Conservation (phyloP, 2,329 filamentous ascomycete genomes). For the Calonectria crousiana region DNA sequence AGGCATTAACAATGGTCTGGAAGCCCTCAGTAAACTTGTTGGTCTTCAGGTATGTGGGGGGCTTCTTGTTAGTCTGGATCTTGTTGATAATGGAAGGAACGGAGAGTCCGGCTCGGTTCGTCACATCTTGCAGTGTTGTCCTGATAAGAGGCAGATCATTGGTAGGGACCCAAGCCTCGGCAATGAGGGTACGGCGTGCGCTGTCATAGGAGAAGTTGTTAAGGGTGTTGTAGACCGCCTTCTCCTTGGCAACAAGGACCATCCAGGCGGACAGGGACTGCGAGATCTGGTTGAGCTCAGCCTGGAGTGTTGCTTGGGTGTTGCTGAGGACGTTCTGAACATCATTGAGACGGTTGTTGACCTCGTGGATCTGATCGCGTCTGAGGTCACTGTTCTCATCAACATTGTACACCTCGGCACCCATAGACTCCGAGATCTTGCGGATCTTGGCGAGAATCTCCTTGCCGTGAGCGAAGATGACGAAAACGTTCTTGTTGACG, state of each 20-base stretch:
- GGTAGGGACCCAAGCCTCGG: conserved; percentile 96
- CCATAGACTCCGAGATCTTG: conserved; percentile 98
- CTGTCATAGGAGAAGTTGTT: conserved; percentile 98
- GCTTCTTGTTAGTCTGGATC: conserved; percentile 96
- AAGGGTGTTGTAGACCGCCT: conserved; percentile 94
- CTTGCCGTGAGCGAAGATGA: conserved; percentile 98
- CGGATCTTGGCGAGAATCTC: conserved; percentile 99
- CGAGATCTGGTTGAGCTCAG: conserved; percentile 92
- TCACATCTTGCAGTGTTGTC: conserved; percentile 94
- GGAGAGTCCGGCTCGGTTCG: conserved; percentile 94
- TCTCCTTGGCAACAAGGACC: conserved; percentile 98
- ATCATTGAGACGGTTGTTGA: conserved; percentile 92
- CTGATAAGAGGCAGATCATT: conserved; percentile 91
- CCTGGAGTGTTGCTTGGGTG: conserved; percentile 93
- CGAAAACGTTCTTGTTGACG: conserved; percentile 97
- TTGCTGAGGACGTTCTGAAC: conserved; percentile 93
- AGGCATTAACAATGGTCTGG: conserved; percentile 98
- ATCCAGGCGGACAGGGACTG: conserved; percentile 96
- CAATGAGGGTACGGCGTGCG: conserved; percentile 94
- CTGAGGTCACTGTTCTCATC: conserved; percentile 97
- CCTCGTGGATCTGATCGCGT: conserved; percentile 95
- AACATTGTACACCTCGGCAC: conserved; percentile 94
- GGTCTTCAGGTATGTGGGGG: conserved; percentile 96
- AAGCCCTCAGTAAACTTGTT: conserved; percentile 99
- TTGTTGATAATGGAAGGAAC: conserved; percentile 99